These are phyloP conservation scores for Aquilaria sinensis DNA, from an alignment of 345 rosid species.

Conservation along the genomic window DNA sequence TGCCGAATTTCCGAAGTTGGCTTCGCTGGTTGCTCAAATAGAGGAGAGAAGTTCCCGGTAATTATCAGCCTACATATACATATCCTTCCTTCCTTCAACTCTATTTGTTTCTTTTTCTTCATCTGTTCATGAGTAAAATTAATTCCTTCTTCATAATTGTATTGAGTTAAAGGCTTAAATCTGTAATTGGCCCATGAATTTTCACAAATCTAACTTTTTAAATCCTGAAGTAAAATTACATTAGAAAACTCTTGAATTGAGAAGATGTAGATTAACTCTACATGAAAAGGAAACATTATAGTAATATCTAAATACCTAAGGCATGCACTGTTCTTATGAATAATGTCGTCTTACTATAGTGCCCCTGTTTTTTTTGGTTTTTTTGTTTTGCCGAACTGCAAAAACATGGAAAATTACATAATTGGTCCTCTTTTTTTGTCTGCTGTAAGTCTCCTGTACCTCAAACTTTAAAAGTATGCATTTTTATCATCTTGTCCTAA, in stretches of 20 bases:
- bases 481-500: no score
- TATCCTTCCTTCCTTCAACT: not conserved
- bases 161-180: not conserved
- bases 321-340: no score
- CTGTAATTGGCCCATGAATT: not conserved
- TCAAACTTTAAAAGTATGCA: no score
- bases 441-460: no score
- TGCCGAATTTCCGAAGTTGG: slow-evolving; percentile 31
- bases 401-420: no score
- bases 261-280: not conserved
- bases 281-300: not conserved
- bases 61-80: slow-evolving; percentile 9
- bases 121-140: not conserved
- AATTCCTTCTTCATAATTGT: not conserved
- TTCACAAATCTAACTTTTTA: not conserved
- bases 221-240: no score
- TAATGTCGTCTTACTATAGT: no score
- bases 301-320: no score
- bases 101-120: not conserved
- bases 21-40: slow-evolving; percentile 21
- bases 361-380: no score
- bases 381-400: no score
- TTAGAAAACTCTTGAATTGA: no score
- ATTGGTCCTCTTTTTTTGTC: no score
- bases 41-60: slow-evolving; percentile 40